phyloP scores from a whole-genome alignment of 257 asterid species.

The Cruciata laevipes region DNA sequence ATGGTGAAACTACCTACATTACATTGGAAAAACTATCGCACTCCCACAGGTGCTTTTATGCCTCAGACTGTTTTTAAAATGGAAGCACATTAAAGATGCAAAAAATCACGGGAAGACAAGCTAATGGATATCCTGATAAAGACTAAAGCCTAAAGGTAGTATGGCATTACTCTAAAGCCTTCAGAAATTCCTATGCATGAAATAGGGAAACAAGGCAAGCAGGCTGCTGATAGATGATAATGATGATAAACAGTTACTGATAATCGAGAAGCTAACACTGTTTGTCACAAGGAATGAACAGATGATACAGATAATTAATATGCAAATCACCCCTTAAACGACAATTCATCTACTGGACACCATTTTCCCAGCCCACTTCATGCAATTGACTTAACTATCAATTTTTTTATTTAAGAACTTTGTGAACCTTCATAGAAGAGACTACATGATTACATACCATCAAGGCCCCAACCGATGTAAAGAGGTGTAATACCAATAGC shows the following conservation, averaged over 20 bases:
- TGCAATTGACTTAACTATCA: not conserved
- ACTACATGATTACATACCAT: constrained; percentile 47
- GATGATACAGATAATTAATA: not conserved
- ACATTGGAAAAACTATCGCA: not conserved
- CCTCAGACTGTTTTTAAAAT: not conserved
- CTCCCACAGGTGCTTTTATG: not conserved
- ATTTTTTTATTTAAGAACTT: not conserved
- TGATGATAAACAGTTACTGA: not conserved
- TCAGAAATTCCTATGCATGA: not conserved
- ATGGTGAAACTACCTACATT: not conserved
- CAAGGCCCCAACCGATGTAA: constrained; percentile 98
- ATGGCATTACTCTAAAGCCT: not conserved
- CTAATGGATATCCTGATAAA: not conserved
- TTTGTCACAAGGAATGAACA: not conserved
- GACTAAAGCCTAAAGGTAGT: not conserved
- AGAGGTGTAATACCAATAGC: constrained; percentile 99
- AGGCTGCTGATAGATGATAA: not conserved
- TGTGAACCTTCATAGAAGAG: not conserved
- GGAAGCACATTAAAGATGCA: not conserved
- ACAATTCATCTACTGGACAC: not conserved
- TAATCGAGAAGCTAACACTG: not conserved
- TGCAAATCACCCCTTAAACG: not conserved
- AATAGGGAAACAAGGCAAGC: not conserved
- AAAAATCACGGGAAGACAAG: not conserved
- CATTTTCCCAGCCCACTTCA: not conserved